These are phyloP conservation scores for Jaltomata sinuosa DNA, from an alignment of 257 asterid species.

Conservation along the genomic window DNA sequence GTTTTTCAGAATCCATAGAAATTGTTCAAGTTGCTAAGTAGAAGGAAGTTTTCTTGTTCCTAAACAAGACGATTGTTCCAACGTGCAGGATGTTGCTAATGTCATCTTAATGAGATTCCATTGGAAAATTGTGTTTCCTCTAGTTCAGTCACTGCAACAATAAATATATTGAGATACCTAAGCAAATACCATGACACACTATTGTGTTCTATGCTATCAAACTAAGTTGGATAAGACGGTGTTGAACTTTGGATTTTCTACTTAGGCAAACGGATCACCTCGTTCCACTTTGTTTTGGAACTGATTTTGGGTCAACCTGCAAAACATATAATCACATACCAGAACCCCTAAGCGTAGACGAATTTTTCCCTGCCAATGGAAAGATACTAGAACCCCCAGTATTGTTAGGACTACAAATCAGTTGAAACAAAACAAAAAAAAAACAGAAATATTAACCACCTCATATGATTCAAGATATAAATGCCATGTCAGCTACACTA, in stretches of 20 bases:
- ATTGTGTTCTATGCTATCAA: not conserved
- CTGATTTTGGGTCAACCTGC: not conserved
- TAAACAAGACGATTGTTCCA: constrained; percentile 10
- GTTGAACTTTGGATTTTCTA: not conserved
- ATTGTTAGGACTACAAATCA: not conserved
- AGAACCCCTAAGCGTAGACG: not conserved
- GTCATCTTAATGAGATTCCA: not conserved
- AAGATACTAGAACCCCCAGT: not conserved
- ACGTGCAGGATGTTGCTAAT: not conserved
- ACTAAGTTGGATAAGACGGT: not conserved
- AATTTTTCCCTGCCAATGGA: not conserved
- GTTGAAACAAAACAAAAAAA: not conserved
- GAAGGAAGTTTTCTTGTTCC: constrained; percentile 22
- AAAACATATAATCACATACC: not conserved
- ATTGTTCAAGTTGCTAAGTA: constrained; percentile 15
- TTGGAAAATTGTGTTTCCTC: not conserved
- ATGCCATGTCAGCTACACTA: not conserved
- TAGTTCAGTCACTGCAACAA: not conserved
- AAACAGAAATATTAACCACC: not conserved
- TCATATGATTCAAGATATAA: not conserved
- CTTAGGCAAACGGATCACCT: no score
- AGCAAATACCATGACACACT: not conserved
- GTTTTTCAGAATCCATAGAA: constrained; percentile 32
- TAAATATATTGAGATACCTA: not conserved
- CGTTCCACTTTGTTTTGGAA: not conserved